Conservation (phyloP, 192 early-diverging fungal genomes). For the Obelidium mucronatum region DNA sequence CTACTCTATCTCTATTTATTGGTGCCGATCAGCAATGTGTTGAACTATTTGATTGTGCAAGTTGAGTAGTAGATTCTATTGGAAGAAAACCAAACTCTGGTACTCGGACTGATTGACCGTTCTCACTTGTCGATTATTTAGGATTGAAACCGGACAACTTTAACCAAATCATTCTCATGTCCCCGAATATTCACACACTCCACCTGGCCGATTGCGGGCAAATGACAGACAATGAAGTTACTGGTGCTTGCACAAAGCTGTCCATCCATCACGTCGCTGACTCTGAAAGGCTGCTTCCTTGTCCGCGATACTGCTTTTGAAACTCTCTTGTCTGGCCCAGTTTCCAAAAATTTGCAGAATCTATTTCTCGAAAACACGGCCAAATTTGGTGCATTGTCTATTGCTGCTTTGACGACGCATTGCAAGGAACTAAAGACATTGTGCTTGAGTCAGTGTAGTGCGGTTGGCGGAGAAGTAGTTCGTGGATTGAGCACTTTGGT, state of each 20-base stretch:
- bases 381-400: slow-evolving; percentile 30
- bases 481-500: slow-evolving; percentile 47
- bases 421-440: slow-evolving; percentile 54
- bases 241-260: slow-evolving; percentile 39
- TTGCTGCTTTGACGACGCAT: slow-evolving; percentile 31
- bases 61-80: slow-evolving; percentile 21
- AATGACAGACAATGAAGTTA: slow-evolving; percentile 57
- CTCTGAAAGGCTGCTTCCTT: slow-evolving; percentile 76
- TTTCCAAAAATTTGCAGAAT: slow-evolving; percentile 40
- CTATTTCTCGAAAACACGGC: slow-evolving; percentile 51
- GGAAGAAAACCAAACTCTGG: too few relatives aligned
- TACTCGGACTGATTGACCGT: too few relatives aligned
- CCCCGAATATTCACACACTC: slow-evolving; percentile 65
- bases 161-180: slow-evolving; percentile 66
- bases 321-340: slow-evolving; percentile 58
- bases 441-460: slow-evolving; percentile 60
- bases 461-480: slow-evolving; percentile 58
- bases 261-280: slow-evolving; percentile 61
- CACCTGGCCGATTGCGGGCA: slow-evolving; percentile 79
- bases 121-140: too few relatives aligned
- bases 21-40: slow-evolving; percentile 63
- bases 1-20: slow-evolving; percentile 76
- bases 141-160: slow-evolving; percentile 61
- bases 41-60: slow-evolving; percentile 81
- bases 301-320: slow-evolving; percentile 66